These are phyloP conservation scores for Adansonia rubrostipa DNA, from an alignment of 441 rosid species.

Conservation along the genomic window DNA sequence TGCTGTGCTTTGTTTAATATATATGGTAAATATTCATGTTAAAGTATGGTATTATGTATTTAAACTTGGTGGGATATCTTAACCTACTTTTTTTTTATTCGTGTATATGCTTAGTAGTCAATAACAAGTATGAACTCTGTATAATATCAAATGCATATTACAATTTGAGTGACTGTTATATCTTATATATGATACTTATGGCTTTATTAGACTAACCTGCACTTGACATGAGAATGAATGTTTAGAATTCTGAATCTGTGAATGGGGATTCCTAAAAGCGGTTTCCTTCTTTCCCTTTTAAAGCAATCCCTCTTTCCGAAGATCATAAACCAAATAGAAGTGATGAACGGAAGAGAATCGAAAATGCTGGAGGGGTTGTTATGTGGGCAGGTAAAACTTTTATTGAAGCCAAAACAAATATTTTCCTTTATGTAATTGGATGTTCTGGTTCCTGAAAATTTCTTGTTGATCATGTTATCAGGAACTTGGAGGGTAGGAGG, in stretches of 20 bases:
- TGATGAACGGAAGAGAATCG: slow-evolving; percentile 91
- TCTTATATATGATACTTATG: neutral
- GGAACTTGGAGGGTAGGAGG: slow-evolving; percentile 99
- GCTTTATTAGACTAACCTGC: neutral
- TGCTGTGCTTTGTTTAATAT: neutral
- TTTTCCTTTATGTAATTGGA: neutral
- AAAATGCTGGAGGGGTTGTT: neutral
- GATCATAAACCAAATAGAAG: slow-evolving; percentile 99
- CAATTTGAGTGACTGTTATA: neutral
- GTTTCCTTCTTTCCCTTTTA: slow-evolving; percentile 24
- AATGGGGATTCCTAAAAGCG: slow-evolving; percentile 13
- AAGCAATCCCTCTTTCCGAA: slow-evolving; percentile 93
- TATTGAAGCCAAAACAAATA: slow-evolving; percentile 11
- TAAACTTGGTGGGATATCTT: neutral
- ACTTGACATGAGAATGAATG: slow-evolving; percentile 12
- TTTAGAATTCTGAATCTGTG: slow-evolving; percentile 1
- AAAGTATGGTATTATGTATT: neutral
- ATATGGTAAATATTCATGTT: neutral
- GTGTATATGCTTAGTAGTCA: neutral
- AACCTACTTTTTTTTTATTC: neutral
- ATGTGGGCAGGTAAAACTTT: slow-evolving; percentile 56
- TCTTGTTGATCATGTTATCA: slow-evolving; percentile 36
- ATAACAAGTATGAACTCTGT: neutral
- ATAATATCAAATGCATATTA: neutral
- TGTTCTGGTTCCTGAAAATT: slow-evolving; percentile 7